These are phyloP conservation scores for Suillus bovinus DNA, from an alignment of 768 basidiomycete genomes.

Conservation along the genomic window DNA sequence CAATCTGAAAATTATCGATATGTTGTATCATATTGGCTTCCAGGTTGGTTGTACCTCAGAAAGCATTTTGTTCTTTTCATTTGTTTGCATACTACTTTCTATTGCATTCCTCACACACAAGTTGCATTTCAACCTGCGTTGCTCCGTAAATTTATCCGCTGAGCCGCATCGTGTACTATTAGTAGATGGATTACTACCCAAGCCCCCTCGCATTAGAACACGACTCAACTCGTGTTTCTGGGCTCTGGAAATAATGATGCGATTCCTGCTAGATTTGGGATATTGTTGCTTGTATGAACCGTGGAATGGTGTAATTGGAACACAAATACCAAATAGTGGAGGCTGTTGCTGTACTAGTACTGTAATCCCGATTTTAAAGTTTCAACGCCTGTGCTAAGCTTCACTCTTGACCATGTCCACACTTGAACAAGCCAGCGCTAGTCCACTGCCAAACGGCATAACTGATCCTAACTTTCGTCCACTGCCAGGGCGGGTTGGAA, in stretches of 20 bases:
- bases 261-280: constrained; percentile 16
- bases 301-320: constrained; percentile 2
- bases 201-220: constrained; percentile 34
- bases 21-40: constrained; percentile 5
- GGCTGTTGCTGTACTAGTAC: neutral
- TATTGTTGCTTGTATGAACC: neutral
- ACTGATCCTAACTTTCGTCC: constrained; percentile 68
- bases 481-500: constrained; percentile 75
- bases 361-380: constrained; percentile 2
- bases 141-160: constrained; percentile 20
- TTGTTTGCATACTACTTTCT: constrained; percentile 11
- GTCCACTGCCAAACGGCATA: constrained; percentile 55
- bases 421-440: constrained; percentile 47
- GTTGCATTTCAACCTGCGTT: constrained; percentile 38
- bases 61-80: constrained; percentile 13
- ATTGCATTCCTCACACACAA: constrained; percentile 9
- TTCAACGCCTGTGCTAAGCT: constrained; percentile 1
- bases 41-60: constrained; percentile 15
- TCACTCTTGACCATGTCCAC: constrained; percentile 28
- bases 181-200: constrained; percentile 24
- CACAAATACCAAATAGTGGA: neutral
- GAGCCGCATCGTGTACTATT: constrained; percentile 29
- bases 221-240: constrained; percentile 37
- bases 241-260: constrained; percentile 37
- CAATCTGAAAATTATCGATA: constrained; percentile 18